Evolutionary conservation across 495 filamentous ascomycete species (phyloP).

Genomic region (Oidiodendron maius): DNA sequence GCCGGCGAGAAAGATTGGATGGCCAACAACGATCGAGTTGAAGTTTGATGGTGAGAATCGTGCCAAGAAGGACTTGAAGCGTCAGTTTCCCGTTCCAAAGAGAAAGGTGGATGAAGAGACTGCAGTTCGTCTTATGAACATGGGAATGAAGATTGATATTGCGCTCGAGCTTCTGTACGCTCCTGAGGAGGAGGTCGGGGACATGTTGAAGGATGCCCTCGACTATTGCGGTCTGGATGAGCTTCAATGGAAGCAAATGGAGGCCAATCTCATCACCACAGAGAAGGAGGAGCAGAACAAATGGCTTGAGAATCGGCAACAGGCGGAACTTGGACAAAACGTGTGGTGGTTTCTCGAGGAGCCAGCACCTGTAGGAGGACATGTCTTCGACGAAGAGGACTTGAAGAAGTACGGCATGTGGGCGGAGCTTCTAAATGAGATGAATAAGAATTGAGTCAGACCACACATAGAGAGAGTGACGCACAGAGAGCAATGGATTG

Average conservation of each 20-base stretch:
- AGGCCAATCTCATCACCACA: too few species aligned
- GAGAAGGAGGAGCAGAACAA: not conserved
- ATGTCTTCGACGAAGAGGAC: not conserved
- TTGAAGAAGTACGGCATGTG: not conserved
- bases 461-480: too few species aligned
- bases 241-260: too few species aligned
- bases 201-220: not conserved
- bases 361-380: not conserved
- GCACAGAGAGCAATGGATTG: too few species aligned
- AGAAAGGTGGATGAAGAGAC: not conserved
- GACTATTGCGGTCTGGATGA: not conserved
- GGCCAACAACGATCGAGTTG: slow-evolving; percentile 2
- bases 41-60: slow-evolving; percentile 8
- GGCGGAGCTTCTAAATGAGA: not conserved
- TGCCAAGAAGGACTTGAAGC: not conserved
- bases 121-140: not conserved
- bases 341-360: too few species aligned
- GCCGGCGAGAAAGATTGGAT: not conserved
- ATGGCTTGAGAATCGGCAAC: not conserved
- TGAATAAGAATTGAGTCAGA: too few species aligned
- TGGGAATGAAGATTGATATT: not conserved
- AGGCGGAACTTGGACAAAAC: not conserved
- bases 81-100: slow-evolving; percentile 2
- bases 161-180: not conserved
- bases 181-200: not conserved